phyloP scores from a whole-genome alignment of 108 stramenopile genomes.

The Craspedostauros australis region DNA sequence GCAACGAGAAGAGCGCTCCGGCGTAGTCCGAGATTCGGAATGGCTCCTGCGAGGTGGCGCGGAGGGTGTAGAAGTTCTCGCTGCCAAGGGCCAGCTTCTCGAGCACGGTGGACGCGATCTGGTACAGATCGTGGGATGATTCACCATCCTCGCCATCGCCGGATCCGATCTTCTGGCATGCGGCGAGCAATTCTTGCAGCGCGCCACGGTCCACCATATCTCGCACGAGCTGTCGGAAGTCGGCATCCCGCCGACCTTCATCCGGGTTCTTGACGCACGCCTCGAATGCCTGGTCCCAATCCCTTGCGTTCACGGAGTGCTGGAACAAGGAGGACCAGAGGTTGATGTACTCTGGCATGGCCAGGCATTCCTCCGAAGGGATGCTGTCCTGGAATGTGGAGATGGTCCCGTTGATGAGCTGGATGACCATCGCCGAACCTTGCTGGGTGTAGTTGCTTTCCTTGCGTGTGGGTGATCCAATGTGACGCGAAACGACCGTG shows the following conservation, averaged over 20 bases:
- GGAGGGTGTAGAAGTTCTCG: conserved; percentile 24
- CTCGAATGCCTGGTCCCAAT: conserved; percentile 61
- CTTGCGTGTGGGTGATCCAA: too few relatives aligned
- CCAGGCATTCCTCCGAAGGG: conserved; percentile 10
- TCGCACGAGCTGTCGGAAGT: conserved; percentile 51
- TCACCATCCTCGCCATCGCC: conserved; percentile 3
- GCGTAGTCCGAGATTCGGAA: conserved; percentile 46
- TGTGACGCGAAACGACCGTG: too few relatives aligned
- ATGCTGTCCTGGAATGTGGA: conserved; percentile 16
- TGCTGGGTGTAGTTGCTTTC: too few relatives aligned
- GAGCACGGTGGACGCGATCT: conserved; percentile 53
- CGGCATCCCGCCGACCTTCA: conserved; percentile 18
- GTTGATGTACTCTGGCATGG: conserved; percentile 44
- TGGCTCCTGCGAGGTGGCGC: conserved; percentile 21
- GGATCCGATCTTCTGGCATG: conserved; percentile 37
- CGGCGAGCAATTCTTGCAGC: conserved; percentile 43
- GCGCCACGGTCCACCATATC: conserved; percentile 76
- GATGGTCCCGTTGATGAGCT: conserved; percentile 21
- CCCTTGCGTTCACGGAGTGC: conserved; percentile 35
- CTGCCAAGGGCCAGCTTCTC: conserved; percentile 17
- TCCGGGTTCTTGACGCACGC: conserved; percentile 53
- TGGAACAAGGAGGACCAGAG: conserved; percentile 61
- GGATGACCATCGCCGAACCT: too few relatives aligned
- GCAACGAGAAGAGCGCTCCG: conserved; percentile 69
- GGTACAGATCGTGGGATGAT: conserved; percentile 59